Evolutionary conservation across 345 rosid species (phyloP), one percentile per base, ranked within the genome.

Genomic region (Ricinus communis): DNA sequence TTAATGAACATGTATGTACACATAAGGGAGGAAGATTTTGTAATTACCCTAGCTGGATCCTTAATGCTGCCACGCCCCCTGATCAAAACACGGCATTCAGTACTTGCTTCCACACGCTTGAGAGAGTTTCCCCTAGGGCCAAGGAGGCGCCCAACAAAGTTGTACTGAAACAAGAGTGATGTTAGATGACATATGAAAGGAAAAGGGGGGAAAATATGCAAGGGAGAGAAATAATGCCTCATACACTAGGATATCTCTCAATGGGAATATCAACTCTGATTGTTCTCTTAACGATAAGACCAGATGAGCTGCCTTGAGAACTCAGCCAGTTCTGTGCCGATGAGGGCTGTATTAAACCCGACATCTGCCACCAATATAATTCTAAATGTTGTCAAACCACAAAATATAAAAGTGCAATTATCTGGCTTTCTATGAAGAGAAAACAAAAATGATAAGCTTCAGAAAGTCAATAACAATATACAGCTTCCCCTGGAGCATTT

Each of bases 61-160:
- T 93, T 96, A 22, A 93, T 91, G 74, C 98, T 93, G 61, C 99
- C 99, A 55, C 85, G 85, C 54, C 99, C 99, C 82, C 99, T 91
- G 33, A 96, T 96, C 69, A 93, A 81, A 69, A 96, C 93, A 66
- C 91, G 97, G 25, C 99, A 96, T 22, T 88, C 96, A 5, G 98
- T 96, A 78, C 79, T 93, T 66, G 96, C 95, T 87, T 96, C 99
- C 79, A 96, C 96, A 47, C 99, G 86, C 84, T 93, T 96, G 43
- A 96, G 90, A 33, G 99, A 96, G 86, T 96, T 91, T 12, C 99
- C 99, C 77, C 98, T 84, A 58, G 98, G 99, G 43, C 98, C 99
- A 71, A 96, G 89, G 72, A 96, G 95, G 69, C 98, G 98, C 33
- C 99, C 98, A 18, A 96, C 99, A 80, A 96, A 96, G 80, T 96